Percentiles rank a stretch among this genome's conserved stretches.
phyloP scores from a whole-genome alignment of 2,329 filamentous ascomycete genomes.

The Trichoderma arundinaceum region DNA sequence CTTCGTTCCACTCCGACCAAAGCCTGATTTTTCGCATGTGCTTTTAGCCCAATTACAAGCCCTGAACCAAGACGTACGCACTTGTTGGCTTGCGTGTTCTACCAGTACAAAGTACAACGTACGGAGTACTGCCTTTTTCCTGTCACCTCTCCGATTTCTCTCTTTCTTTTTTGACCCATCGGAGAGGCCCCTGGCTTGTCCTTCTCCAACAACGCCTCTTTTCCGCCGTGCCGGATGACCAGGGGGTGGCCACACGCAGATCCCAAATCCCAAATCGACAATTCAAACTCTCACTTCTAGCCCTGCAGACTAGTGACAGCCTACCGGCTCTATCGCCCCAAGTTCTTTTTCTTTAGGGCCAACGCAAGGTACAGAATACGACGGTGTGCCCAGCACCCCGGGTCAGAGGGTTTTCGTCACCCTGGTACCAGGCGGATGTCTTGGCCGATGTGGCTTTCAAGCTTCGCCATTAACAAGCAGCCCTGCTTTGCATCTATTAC shows the following conservation, averaged over 20 bases:
- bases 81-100: neutral
- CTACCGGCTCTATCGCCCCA: slow-evolving; percentile 33
- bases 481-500: slow-evolving; percentile 22
- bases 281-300: slow-evolving; percentile 31
- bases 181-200: slow-evolving; percentile 17
- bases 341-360: slow-evolving; percentile 22
- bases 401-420: slow-evolving; percentile 1
- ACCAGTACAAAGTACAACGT: neutral
- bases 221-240: slow-evolving; percentile 40
- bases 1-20: neutral
- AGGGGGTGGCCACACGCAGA: slow-evolving; percentile 36
- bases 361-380: slow-evolving; percentile 33
- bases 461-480: slow-evolving; percentile 20
- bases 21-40: slow-evolving; percentile 14
- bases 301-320: slow-evolving; percentile 35
- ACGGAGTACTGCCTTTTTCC: neutral
- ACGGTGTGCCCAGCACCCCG: slow-evolving; percentile 28
- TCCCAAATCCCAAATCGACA: slow-evolving; percentile 34
- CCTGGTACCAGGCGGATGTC: slow-evolving; percentile 8
- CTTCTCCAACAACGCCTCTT: slow-evolving; percentile 29
- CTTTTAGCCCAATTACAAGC: slow-evolving; percentile 11
- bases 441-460: slow-evolving; percentile 21
- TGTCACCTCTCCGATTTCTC: neutral
- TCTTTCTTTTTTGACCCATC: slow-evolving; percentile 14
- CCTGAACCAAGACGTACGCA: neutral